Base-by-base conservation (phyloP, 1,284 basidiomycete species). In the Chalciporus sp. region DNA sequence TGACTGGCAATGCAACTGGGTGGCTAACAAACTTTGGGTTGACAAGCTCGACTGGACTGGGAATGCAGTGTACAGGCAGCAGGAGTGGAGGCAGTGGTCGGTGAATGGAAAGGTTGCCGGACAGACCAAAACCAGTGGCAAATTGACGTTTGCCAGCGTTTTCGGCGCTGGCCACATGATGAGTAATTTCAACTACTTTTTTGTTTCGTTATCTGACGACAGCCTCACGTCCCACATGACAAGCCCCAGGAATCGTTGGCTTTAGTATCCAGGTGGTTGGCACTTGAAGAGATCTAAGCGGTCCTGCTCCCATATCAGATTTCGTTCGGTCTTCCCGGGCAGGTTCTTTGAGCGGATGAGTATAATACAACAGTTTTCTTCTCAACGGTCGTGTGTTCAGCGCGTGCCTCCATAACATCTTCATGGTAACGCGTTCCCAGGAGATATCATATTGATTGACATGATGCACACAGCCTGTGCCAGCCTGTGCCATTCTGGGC, bases 1-100 rank as follows among this genome's bases (percentile, higher is more conserved):
- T 60, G 89, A 91, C 67, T 90, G 84, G 81, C 84, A 88, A 65
- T 92, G 88, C 69, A 91, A 91, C 67, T 89, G 86, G 83, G 76
- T 88, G 42, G 83, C 84, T 23, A 92, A 92, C 68, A 81, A 82
- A 64, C 71, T 83, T 44, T 92, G 88, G 90, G 81, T 88, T 33
- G 83, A 90, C 54, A 77, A 81, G 58, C 74, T 92, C n/a, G 79
- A 86, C 48, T 92, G 89, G 90, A 79, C 76, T 11, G 85, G 87
- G 1, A 69, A 77, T 47, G 71, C 72, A 40, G 76, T 61, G 17
- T 92, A 85, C 71, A 70, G 68, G 58, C 65, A 74, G 62, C 71
- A 77, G 61, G 70, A 67, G 39, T 83, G 83, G 76, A 74, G 76
- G 20, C 74, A 85, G 19, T 92, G 90, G 90, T 58, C 61, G 51